phyloP scores from a whole-genome alignment of 495 filamentous ascomycete species.

The Penicillium argentinense region DNA sequence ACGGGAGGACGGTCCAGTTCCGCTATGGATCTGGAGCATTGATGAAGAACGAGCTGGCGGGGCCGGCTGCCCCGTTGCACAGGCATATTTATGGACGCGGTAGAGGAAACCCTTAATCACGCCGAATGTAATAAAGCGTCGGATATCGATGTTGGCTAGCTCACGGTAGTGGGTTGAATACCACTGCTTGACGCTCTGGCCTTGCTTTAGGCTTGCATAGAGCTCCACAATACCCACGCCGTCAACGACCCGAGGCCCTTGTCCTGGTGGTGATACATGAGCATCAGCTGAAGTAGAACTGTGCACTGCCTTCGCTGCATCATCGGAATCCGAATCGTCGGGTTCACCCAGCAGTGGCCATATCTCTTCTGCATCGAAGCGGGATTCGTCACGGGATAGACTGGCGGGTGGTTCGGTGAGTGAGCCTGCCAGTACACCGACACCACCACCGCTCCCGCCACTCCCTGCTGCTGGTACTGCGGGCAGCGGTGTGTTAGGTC shows the following conservation, averaged over 20 bases:
- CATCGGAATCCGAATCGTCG: constrained; percentile 16
- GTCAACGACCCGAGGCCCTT: constrained; percentile 28
- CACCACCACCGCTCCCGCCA: constrained; percentile 10
- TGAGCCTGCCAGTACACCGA: constrained; percentile 15
- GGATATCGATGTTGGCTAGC: constrained; percentile 74
- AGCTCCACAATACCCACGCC: constrained; percentile 54
- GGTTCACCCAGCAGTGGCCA: constrained; percentile 40
- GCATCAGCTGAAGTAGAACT: constrained; percentile 6
- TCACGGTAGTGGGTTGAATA: constrained; percentile 66
- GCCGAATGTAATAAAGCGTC: constrained; percentile 91
- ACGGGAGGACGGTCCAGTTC: constrained; percentile 34
- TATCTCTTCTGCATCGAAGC: constrained; percentile 42
- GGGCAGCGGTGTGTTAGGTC: constrained; percentile 18
- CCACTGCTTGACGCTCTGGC: constrained; percentile 80
- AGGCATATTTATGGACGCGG: constrained; percentile 86
- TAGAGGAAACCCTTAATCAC: constrained; percentile 96
- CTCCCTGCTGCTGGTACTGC: constrained; percentile 13
- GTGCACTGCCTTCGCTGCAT: constrained; percentile 17
- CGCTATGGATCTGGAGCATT: constrained; percentile 12
- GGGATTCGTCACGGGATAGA: constrained; percentile 22
- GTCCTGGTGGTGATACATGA: constrained; percentile 2
- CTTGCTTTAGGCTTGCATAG: constrained; percentile 75
- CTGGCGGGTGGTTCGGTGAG: constrained; percentile 21
- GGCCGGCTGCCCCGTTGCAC: constrained; percentile 52
- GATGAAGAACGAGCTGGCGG: constrained; percentile 28